A percentile compares a stretch with the other conserved stretches of the same genome.
phyloP scores from a whole-genome alignment of 208 protist genomes.

The Leishmania amazonensis region DNA sequence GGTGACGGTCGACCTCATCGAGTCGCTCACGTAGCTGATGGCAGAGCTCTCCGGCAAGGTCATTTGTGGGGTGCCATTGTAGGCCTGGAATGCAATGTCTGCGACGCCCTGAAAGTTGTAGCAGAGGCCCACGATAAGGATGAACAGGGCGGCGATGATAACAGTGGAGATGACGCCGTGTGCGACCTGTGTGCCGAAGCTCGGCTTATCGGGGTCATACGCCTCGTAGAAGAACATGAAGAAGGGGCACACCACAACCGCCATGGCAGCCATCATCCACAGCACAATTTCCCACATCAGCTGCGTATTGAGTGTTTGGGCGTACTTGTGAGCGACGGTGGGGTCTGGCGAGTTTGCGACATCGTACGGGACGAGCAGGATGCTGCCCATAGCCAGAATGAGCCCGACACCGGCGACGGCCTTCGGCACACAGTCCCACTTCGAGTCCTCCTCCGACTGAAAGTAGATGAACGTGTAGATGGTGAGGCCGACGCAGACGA shows the following conservation, averaged over 20 bases:
- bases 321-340: conserved; percentile 48
- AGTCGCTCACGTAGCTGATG: conserved; percentile 21
- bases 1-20: conserved; percentile 26
- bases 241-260: conserved; percentile 90
- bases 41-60: conserved; percentile 9
- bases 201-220: conserved; percentile 84
- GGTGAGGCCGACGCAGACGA: conserved; percentile 58
- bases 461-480: conserved; percentile 81
- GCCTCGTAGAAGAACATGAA: conserved; percentile 95
- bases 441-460: conserved; percentile 67
- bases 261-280: conserved; percentile 67
- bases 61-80: conserved; percentile 40
- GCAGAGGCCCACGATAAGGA: conserved; percentile 56
- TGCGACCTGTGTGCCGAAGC: conserved; percentile 48
- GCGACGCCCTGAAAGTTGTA: conserved; percentile 58
- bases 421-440: conserved; percentile 58
- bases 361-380: conserved; percentile 93
- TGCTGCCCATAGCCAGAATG: conserved; percentile 66
- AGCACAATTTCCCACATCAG: conserved; percentile 91
- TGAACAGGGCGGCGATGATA: conserved; percentile 59
- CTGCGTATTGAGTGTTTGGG: conserved; percentile 76
- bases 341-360: conserved; percentile 89
- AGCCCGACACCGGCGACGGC: conserved; percentile 79
- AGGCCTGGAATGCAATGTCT: conserved; percentile 43
- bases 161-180: conserved; percentile 79